Evolutionary conservation across 805 yeast species (phyloP).

Genomic region (Starmera quercuum): DNA sequence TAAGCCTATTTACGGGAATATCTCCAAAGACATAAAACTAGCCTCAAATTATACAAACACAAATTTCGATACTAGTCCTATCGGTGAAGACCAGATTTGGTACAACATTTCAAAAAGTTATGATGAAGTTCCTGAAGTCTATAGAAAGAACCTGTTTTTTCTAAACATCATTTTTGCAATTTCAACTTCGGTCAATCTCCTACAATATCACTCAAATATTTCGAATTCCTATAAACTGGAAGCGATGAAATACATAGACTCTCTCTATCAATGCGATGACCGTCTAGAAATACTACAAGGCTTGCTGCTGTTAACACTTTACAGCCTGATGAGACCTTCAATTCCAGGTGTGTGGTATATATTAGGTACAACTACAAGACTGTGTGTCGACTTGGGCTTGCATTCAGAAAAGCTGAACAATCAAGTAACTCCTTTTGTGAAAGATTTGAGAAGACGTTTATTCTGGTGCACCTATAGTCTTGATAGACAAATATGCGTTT

Average conservation of each 20-base stretch:
- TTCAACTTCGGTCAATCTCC: conserved; percentile 65
- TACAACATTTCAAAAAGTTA: conserved; percentile 28
- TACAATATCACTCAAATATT: conserved; percentile 55
- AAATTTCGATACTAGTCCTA: conserved; percentile 24
- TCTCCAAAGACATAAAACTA: conserved; percentile 44
- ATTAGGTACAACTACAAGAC: conserved; percentile 69
- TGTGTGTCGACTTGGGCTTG: conserved; percentile 78
- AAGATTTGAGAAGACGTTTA: conserved; percentile 65
- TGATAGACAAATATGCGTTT: conserved; percentile 81
- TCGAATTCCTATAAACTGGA: conserved; percentile 66
- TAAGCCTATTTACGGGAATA: conserved; percentile 72
- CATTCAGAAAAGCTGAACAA: conserved; percentile 53
- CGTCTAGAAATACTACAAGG: conserved; percentile 71
- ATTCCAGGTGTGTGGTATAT: conserved; percentile 92
- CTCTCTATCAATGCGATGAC: conserved; percentile 49
- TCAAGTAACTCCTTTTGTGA: conserved; percentile 42
- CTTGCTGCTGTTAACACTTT: conserved; percentile 55
- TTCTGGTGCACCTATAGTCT: conserved; percentile 89
- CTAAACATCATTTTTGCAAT: conserved; percentile 74
- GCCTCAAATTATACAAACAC: conserved; percentile 52
- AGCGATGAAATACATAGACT: conserved; percentile 51
- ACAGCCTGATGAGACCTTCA: conserved; percentile 82
- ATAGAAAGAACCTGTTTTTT: conserved; percentile 55
- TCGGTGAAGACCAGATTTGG: conserved; percentile 35
- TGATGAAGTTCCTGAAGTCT: conserved; percentile 38